These are phyloP conservation scores for Penicillium fimorum DNA, from an alignment of 495 filamentous ascomycete genomes.

Conservation along the genomic window DNA sequence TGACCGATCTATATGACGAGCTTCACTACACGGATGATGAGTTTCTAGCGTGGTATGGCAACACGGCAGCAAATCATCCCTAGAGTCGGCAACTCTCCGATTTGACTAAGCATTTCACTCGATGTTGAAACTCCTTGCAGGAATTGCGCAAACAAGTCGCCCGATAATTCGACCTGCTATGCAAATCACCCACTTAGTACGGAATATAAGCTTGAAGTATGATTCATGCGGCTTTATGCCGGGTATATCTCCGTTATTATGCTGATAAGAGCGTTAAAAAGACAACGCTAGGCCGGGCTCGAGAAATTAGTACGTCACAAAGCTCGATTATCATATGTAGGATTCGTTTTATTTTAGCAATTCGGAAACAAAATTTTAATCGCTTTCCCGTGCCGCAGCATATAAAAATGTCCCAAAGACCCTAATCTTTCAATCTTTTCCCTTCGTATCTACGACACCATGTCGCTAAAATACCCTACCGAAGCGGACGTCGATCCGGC, in stretches of 20 bases:
- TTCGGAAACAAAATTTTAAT: too few relatives aligned
- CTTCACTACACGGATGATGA: constrained; percentile 12
- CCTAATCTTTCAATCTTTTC: too few relatives aligned
- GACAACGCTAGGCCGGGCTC: neutral
- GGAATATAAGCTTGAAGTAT: neutral
- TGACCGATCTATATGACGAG: constrained; percentile 26
- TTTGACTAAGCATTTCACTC: neutral
- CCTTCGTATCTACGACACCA: constrained; percentile 5
- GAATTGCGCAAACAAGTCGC: constrained; percentile 18
- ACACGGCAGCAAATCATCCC: neutral
- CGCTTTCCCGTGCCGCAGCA: neutral
- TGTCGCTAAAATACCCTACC: constrained; percentile 14
- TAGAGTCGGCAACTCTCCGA: constrained; percentile 2
- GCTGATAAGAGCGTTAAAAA: neutral
- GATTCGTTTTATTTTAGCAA: too few relatives aligned
- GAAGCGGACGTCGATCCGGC: constrained; percentile 19
- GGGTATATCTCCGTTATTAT: neutral
- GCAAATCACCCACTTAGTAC: neutral
- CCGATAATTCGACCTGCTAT: constrained; percentile 9
- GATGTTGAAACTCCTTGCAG: constrained; percentile 16
- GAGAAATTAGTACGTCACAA: too few relatives aligned
- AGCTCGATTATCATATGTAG: too few relatives aligned
- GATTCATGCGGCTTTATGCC: neutral
- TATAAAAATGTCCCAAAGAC: constrained; percentile 4
- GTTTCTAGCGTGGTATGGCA: constrained; percentile 11